Percentiles rank a stretch among this genome's conserved stretches.
Conservation (phyloP, 2,329 filamentous ascomycete species). For the Calonectria montana region DNA sequence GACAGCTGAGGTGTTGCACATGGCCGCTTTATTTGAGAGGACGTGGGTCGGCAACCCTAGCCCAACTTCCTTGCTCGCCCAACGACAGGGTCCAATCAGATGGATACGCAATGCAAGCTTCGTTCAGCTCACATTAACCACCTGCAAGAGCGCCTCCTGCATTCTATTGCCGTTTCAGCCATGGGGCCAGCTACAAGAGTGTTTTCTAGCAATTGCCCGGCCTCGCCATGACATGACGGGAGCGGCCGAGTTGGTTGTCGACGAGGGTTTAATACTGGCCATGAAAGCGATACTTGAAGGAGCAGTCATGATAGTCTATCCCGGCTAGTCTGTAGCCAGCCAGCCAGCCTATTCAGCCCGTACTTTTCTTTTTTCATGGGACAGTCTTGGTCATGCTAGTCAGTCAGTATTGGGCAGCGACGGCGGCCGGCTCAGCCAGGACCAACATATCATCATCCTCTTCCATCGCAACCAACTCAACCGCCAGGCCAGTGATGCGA, state of each 20-base stretch:
- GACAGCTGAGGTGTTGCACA: background rate
- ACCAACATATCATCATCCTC: slow-evolving; percentile 18
- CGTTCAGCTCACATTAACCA: slow-evolving; percentile 9
- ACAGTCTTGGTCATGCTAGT: background rate
- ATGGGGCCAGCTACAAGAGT: background rate
- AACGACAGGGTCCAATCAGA: background rate
- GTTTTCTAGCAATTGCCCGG: background rate
- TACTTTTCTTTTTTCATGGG: slow-evolving; percentile 16
- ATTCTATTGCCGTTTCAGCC: slow-evolving; percentile 5
- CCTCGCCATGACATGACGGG: background rate
- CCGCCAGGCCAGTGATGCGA: slow-evolving; percentile 21
- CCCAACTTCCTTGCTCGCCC: slow-evolving; percentile 1
- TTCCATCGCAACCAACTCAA: slow-evolving; percentile 26
- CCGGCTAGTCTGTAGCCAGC: background rate
- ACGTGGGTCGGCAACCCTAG: slow-evolving; percentile 6
- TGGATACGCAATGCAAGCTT: slow-evolving; percentile 7
- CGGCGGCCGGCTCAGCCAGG: background rate
- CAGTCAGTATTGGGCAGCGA: slow-evolving; percentile 4
- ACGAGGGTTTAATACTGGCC: background rate
- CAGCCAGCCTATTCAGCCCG: slow-evolving; percentile 7
- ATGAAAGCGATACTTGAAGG: background rate
- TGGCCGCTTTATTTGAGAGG: slow-evolving; percentile 1
- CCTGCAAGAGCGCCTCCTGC: slow-evolving; percentile 4
- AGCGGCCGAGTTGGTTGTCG: background rate
- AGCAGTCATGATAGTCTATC: background rate